Conservation (phyloP, 1,139 yeast species). For the Geotrichum klebahnii region DNA sequence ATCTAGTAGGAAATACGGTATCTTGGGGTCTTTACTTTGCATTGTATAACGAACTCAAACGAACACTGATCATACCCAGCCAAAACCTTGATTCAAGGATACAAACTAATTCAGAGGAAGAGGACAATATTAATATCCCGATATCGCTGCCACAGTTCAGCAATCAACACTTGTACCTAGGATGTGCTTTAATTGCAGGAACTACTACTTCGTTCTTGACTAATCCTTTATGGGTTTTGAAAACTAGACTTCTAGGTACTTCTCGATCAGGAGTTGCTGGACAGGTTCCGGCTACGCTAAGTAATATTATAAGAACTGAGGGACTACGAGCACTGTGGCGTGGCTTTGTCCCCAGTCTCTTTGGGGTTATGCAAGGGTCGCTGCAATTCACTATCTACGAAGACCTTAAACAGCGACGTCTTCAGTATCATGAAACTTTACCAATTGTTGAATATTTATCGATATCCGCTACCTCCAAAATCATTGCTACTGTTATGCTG, state of each 20-base stretch:
- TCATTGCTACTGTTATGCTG: constrained; percentile 59
- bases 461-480: constrained; percentile 67
- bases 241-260: constrained; percentile 52
- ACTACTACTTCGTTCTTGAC: constrained; percentile 68
- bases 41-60: constrained; percentile 60
- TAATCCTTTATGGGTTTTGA: constrained; percentile 89
- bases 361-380: constrained; percentile 86
- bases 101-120: constrained; percentile 7
- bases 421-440: constrained; percentile 48
- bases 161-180: constrained; percentile 38
- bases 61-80: constrained; percentile 25
- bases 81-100: no score
- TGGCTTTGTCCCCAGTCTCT: constrained; percentile 75
- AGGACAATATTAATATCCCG: no score
- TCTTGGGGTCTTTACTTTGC: constrained; percentile 90
- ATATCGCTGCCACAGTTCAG: no score
- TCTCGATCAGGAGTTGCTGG: not conserved
- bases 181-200: constrained; percentile 67
- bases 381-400: constrained; percentile 84
- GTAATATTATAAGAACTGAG: constrained; percentile 44
- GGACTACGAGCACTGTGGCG: constrained; percentile 74
- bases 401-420: constrained; percentile 36
- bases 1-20: constrained; percentile 71
- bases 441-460: constrained; percentile 55
- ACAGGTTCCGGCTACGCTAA: not conserved